Conservation (phyloP, 768 basidiomycete species). For the Mycena rosella region DNA sequence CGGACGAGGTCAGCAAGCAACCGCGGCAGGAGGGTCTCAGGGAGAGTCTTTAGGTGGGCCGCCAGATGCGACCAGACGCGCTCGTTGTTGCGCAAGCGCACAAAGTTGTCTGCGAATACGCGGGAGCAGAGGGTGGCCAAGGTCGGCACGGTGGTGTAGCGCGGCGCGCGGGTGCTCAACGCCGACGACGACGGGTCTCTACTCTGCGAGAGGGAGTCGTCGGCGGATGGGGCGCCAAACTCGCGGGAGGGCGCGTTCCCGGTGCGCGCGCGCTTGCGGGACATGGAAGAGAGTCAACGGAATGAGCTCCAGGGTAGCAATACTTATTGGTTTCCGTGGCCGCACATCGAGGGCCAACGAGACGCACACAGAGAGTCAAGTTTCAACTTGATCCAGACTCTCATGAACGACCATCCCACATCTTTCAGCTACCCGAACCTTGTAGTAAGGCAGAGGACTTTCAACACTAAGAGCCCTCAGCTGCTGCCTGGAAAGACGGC, state of each 20-base stretch:
- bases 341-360: too few species aligned
- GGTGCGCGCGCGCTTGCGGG: constrained; percentile 45
- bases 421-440: background rate
- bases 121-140: constrained; percentile 65
- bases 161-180: constrained; percentile 59
- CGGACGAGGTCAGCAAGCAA: constrained; percentile 65
- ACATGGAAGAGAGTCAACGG: too few species aligned
- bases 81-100: constrained; percentile 53
- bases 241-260: constrained; percentile 7
- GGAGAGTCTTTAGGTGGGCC: constrained; percentile 59
- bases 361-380: too few species aligned
- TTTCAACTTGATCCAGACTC: too few species aligned
- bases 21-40: constrained; percentile 63
- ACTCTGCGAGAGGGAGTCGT: constrained; percentile 52
- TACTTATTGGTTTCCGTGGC: too few species aligned
- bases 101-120: constrained; percentile 62
- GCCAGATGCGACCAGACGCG: constrained; percentile 56
- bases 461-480: background rate
- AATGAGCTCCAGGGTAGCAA: too few species aligned
- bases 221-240: constrained; percentile 61
- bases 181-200: constrained; percentile 64
- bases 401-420: background rate
- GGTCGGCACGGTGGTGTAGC: constrained; percentile 52
- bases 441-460: background rate
- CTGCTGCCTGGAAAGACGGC: background rate